Base-by-base conservation (phyloP, 202 grass and related monocot species). In the Zoysia matrella region DNA sequence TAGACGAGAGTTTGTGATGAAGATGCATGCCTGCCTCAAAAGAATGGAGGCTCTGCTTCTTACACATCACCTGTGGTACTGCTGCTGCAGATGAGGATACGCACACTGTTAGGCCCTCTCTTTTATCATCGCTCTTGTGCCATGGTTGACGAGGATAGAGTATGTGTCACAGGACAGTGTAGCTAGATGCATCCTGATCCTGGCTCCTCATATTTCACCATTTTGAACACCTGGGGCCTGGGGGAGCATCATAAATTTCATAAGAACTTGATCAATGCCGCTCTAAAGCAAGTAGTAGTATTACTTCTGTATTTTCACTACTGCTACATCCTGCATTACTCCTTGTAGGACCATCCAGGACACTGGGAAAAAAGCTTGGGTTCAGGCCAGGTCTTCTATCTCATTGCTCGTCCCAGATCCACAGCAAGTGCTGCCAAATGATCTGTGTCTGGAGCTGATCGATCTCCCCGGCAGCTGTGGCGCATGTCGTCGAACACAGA, bases 1-100 rank as follows among this genome's bases (percentile, higher is more conserved):
- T 47, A 8, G 58, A 46, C 10, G 71, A 71, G 11, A 43, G 50
- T 54, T 79, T 85, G 77, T 64, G 69, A 77, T 22, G 81, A 55
- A 71, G 57, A 76, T 65, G 82, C 81, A 72, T 72, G 82, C 73
- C 47, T 45, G 83, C 83, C 79, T 86, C 83, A 83, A 90, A 86
- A 90, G 83, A 79, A 86, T 90, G 69, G 51, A 71, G 71, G 43
- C 43, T 51, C 56, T 39, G 53, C 75, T 22, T 74, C 61, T 43
- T 83, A 70, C 74, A 45, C 60, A 73, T 51, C 80, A 53, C 30
- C 40, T 67, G 44, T 54, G 47, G 53, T 71, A 47, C 47, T 16
- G 69, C 44, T 69, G 44, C 65, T n/a, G 45, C 3, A 4, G 60
- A 61, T 7, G 65, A 47, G 78, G 82, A 60, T 81, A 11, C 58